A percentile compares a stretch with the other conserved stretches of the same genome.
phyloP scores from a whole-genome alignment of 2,329 filamentous ascomycete genomes.

The Fusarium sp. region DNA sequence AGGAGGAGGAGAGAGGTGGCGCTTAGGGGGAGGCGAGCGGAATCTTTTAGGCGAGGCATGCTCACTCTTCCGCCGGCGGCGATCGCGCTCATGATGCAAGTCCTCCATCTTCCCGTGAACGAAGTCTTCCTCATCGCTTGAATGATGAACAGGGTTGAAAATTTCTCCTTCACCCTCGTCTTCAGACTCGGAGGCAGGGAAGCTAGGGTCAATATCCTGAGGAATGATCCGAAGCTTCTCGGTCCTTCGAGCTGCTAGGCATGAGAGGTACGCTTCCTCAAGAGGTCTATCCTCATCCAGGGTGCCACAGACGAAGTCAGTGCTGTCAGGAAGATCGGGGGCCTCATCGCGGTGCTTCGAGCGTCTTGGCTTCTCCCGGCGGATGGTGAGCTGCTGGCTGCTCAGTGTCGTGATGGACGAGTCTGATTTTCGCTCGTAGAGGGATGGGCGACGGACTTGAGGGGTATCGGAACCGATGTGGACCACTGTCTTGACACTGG shows the following conservation, averaged over 20 bases:
- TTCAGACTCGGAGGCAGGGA: conserved; percentile 92
- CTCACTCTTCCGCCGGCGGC: conserved; percentile 60
- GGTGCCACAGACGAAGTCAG: conserved; percentile 98
- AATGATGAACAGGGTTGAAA: conserved; percentile 63
- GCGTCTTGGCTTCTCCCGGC: conserved; percentile 41
- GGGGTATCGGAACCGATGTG: conserved; percentile 49
- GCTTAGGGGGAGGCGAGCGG: conserved; percentile 51
- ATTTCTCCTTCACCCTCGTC: conserved; percentile 79
- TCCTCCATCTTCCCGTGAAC: conserved; percentile 76
- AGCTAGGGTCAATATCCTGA: conserved; percentile 98
- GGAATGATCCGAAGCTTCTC: conserved; percentile 83
- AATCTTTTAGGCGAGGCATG: conserved; percentile 55
- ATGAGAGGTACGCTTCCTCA: conserved; percentile 92
- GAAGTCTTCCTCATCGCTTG: conserved; percentile 73
- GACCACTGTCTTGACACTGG: conserved; percentile 52
- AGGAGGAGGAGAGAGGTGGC: conserved; percentile 49
- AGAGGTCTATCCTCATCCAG: conserved; percentile 92
- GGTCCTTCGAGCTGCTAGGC: conserved; percentile 79
- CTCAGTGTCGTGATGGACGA: conserved; percentile 63
- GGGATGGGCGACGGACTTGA: conserved; percentile 48
- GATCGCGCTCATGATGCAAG: conserved; percentile 65
- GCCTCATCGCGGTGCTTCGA: conserved; percentile 57
- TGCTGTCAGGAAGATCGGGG: conserved; percentile 92
- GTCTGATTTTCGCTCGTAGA: conserved; percentile 63
- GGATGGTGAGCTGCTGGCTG: conserved; percentile 50